These are phyloP conservation scores for Malassezia caprae DNA, from an alignment of 1,284 basidiomycete genomes.

Conservation along the genomic window DNA sequence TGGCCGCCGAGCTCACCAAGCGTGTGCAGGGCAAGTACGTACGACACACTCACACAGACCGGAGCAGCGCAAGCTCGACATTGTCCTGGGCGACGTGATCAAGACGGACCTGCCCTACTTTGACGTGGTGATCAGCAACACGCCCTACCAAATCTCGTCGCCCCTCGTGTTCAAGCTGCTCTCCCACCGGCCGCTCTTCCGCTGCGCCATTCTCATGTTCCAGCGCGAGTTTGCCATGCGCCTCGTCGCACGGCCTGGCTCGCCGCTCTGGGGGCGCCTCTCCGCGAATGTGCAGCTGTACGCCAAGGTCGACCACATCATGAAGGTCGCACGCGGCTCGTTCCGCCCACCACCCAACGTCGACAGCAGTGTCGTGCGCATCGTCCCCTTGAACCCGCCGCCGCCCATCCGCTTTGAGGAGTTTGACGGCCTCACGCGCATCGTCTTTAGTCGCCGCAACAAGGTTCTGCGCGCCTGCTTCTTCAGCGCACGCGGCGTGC, in stretches of 20 bases:
- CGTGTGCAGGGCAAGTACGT: constrained; percentile 95
- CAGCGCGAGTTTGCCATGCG: constrained; percentile 94
- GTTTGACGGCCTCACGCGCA: constrained; percentile 85
- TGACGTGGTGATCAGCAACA: constrained; percentile 97
- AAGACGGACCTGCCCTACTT: constrained; percentile 95
- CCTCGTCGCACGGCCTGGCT: constrained; percentile 74
- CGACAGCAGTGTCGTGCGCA: constrained; percentile 79
- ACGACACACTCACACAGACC: constrained; percentile 57
- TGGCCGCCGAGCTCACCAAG: constrained; percentile 95
- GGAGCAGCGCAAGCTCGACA: constrained; percentile 84
- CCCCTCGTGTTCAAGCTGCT: constrained; percentile 92
- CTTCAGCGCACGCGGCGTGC: constrained; percentile 74
- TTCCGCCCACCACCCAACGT: constrained; percentile 94
- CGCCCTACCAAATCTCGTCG: constrained; percentile 97
- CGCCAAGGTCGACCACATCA: constrained; percentile 86
- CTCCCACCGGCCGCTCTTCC: constrained; percentile 86
- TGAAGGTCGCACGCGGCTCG: constrained; percentile 91
- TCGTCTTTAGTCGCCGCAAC: constrained; percentile 80
- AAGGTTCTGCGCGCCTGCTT: constrained; percentile 81
- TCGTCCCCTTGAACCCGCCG: constrained; percentile 86
- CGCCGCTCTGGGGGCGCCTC: constrained; percentile 80
- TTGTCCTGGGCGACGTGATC: constrained; percentile 92
- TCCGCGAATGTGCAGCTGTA: constrained; percentile 95
- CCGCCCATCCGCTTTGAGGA: constrained; percentile 92
- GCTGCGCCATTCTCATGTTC: constrained; percentile 96